Percentiles rank a stretch among this genome's conserved stretches.
Evolutionary conservation across 1,139 yeast species (phyloP).

Genomic region (Yarrowia galli): DNA sequence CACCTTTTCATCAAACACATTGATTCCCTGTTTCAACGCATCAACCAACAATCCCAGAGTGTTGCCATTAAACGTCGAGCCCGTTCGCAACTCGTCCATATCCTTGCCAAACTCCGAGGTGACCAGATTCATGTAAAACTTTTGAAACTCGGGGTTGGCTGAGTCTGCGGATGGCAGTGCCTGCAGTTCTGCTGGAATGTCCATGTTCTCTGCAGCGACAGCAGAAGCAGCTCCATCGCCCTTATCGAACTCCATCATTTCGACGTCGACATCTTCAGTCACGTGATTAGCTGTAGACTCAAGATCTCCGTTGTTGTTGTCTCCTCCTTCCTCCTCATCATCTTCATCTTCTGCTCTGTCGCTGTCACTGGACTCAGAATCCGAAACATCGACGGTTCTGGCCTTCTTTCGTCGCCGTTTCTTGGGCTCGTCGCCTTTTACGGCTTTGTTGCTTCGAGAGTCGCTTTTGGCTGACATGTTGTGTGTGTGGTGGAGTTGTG

Average conservation of each 20-base stretch:
- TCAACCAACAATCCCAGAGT: constrained; percentile 50
- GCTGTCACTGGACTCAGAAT: constrained; percentile 42
- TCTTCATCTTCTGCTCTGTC: not conserved
- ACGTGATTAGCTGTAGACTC: not conserved
- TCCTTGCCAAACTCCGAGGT: constrained; percentile 53
- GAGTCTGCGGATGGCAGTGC: constrained; percentile 40
- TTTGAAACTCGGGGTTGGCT: constrained; percentile 46
- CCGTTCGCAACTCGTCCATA: constrained; percentile 50
- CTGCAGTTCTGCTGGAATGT: constrained; percentile 43
- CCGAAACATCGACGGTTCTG: constrained; percentile 46
- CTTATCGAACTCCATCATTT: constrained; percentile 39
- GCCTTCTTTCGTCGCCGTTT: constrained; percentile 38
- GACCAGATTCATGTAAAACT: constrained; percentile 49
- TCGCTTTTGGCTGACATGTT: constrained; percentile 23
- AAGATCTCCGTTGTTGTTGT: too few relatives aligned
- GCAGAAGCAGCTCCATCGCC: constrained; percentile 39
- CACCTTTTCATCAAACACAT: constrained; percentile 51
- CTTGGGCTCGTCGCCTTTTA: constrained; percentile 16
- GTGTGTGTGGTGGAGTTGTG: not conserved
- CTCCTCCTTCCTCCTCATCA: constrained; percentile 36
- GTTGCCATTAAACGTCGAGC: constrained; percentile 51
- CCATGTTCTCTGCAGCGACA: constrained; percentile 39
- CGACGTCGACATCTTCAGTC: constrained; percentile 41
- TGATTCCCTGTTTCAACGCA: constrained; percentile 53
- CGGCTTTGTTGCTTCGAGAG: constrained; percentile 27